These are phyloP conservation scores for Hirsutella thompsonii DNA, from an alignment of 2,329 filamentous ascomycete species.

Conservation along the genomic window DNA sequence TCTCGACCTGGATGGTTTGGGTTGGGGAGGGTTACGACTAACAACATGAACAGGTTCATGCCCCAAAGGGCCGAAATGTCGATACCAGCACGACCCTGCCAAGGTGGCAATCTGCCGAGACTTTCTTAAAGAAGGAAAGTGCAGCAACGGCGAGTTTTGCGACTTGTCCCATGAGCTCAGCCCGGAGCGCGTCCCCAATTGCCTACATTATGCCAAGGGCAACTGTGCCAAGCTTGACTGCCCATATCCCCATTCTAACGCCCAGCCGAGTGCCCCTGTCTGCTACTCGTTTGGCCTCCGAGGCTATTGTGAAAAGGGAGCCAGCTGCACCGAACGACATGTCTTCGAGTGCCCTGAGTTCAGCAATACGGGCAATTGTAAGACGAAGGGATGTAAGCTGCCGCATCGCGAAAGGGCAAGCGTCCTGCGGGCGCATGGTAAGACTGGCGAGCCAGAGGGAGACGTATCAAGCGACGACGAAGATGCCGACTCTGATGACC, in stretches of 20 bases:
- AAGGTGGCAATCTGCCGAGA: constrained; percentile 88
- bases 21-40: constrained; percentile 30
- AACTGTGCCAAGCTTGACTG: constrained; percentile 81
- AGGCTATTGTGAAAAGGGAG: constrained; percentile 80
- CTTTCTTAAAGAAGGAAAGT: constrained; percentile 68
- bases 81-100: constrained; percentile 68
- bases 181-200: constrained; percentile 74
- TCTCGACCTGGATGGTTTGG: constrained; percentile 11
- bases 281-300: constrained; percentile 75
- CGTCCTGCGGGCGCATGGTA: constrained; percentile 55
- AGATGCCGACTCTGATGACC: constrained; percentile 58
- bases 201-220: constrained; percentile 80
- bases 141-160: constrained; percentile 65
- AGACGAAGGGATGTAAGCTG: constrained; percentile 67
- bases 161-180: constrained; percentile 82
- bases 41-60: constrained; percentile 59
- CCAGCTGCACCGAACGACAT: constrained; percentile 67
- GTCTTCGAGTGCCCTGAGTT: constrained; percentile 91
- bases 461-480: constrained; percentile 73
- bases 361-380: constrained; percentile 79
- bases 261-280: constrained; percentile 64
- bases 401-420: constrained; percentile 82
- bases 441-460: constrained; percentile 39
- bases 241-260: constrained; percentile 73
- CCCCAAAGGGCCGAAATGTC: constrained; percentile 66